Conservation (phyloP, 2,329 filamentous ascomycete species). For the Lasiodiplodia sp. region DNA sequence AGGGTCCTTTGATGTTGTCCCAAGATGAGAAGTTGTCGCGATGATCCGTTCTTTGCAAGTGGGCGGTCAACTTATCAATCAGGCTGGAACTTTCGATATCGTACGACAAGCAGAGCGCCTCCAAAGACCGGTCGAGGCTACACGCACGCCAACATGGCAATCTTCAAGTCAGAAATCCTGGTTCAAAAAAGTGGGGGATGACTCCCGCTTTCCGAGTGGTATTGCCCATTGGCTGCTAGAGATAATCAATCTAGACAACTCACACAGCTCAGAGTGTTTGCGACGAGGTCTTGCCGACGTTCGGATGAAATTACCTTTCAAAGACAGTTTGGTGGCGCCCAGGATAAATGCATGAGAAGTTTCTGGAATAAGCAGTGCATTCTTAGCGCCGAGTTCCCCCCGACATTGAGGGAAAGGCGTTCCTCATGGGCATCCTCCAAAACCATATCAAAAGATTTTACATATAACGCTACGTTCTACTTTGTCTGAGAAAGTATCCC, state of each 20-base stretch:
- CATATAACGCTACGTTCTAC: neutral
- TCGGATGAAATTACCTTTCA: neutral
- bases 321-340: neutral
- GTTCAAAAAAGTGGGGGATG: neutral
- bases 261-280: neutral
- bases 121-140: neutral
- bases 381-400: neutral
- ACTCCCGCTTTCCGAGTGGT: neutral
- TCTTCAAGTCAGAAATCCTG: neutral
- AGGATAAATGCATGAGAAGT: neutral
- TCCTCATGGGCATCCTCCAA: no score
- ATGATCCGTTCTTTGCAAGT: neutral
- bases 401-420: neutral
- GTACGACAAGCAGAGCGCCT: neutral
- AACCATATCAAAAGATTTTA: no score
- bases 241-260: neutral
- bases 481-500: neutral
- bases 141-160: neutral
- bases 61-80: neutral
- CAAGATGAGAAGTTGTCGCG: neutral
- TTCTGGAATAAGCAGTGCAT: neutral
- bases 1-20: neutral
- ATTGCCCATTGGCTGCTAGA: neutral
- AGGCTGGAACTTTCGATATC: neutral
- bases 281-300: neutral